Evolutionary conservation across 176 grass and related monocot genomes (phyloP).

Genomic region (barley (Hordeum vulgare)): DNA sequence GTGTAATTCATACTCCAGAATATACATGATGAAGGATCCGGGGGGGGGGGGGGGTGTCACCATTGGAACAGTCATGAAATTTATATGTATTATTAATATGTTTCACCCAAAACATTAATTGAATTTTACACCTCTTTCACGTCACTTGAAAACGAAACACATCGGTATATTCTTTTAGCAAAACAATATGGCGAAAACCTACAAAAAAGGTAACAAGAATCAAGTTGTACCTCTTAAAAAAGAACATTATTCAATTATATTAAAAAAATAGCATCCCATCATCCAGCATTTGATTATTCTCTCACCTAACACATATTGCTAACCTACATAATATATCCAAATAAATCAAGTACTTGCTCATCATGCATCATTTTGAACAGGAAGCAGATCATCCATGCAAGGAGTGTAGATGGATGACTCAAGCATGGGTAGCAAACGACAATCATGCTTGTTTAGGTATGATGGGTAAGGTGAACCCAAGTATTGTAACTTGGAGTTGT

Average conservation of each 20-base stretch:
- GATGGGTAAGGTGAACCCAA: background rate
- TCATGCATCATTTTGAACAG: background rate
- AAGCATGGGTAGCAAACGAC: background rate
- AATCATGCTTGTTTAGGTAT: background rate
- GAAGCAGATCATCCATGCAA: background rate
- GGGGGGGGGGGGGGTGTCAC: no score
- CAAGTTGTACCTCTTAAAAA: no score
- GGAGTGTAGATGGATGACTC: constrained; percentile 15
- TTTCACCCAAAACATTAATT: no score
- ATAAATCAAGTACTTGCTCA: background rate
- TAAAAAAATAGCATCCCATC: background rate
- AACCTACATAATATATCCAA: background rate
- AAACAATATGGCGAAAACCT: no score
- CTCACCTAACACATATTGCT: background rate
- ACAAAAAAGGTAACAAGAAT: no score
- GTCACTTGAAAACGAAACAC: no score
- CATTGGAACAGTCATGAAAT: no score
- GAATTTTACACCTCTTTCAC: no score
- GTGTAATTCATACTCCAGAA: no score
- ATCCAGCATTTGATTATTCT: background rate
- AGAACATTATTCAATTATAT: background rate
- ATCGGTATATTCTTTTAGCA: no score
- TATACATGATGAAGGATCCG: no score
- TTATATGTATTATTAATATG: no score
- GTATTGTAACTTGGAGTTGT: background rate